A percentile compares a stretch with the other conserved stretches of the same genome.
These are phyloP conservation scores for Thermomyces lanuginosus DNA, from an alignment of 2,329 filamentous ascomycete genomes.

Conservation along the genomic window DNA sequence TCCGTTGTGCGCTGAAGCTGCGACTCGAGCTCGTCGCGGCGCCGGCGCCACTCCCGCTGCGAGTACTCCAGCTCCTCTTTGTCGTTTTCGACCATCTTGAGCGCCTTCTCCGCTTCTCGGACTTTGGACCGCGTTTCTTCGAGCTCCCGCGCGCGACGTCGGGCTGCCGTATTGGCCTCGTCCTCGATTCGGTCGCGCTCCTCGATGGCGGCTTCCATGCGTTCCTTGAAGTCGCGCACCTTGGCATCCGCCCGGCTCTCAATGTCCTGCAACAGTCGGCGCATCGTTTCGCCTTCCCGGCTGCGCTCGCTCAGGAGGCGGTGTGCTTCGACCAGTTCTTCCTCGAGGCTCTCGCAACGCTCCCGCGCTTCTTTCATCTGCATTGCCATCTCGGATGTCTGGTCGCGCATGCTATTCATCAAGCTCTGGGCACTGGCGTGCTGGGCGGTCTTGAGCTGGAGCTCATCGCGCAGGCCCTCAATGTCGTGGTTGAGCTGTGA, in stretches of 20 bases:
- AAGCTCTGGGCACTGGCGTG: slow-evolving; percentile 72
- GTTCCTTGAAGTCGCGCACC: slow-evolving; percentile 73
- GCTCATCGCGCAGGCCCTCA: slow-evolving; percentile 55
- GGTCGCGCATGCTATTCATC: slow-evolving; percentile 83
- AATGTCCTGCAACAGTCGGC: slow-evolving; percentile 68
- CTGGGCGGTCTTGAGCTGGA: slow-evolving; percentile 69
- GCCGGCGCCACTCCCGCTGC: slow-evolving; percentile 57
- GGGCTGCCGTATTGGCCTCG: slow-evolving; percentile 61
- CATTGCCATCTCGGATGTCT: slow-evolving; percentile 70
- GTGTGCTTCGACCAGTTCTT: slow-evolving; percentile 80
- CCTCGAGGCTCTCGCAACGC: slow-evolving; percentile 71
- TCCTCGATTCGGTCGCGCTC: slow-evolving; percentile 88
- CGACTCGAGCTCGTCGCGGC: slow-evolving; percentile 60
- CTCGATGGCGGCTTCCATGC: slow-evolving; percentile 79
- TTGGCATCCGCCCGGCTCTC: slow-evolving; percentile 67
- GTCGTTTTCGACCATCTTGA: slow-evolving; percentile 55
- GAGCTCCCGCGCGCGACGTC: slow-evolving; percentile 62
- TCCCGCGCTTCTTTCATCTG: slow-evolving; percentile 81
- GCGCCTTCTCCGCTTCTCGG: slow-evolving; percentile 63
- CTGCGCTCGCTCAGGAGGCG: slow-evolving; percentile 73
- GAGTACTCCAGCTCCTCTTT: slow-evolving; percentile 60
- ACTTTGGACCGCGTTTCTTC: slow-evolving; percentile 70
- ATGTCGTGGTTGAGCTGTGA: slow-evolving; percentile 53
- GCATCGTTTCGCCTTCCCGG: slow-evolving; percentile 88
- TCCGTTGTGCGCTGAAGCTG: slow-evolving; percentile 50